phyloP scores from a whole-genome alignment of 768 basidiomycete genomes.

The Russula griseocarnosa region DNA sequence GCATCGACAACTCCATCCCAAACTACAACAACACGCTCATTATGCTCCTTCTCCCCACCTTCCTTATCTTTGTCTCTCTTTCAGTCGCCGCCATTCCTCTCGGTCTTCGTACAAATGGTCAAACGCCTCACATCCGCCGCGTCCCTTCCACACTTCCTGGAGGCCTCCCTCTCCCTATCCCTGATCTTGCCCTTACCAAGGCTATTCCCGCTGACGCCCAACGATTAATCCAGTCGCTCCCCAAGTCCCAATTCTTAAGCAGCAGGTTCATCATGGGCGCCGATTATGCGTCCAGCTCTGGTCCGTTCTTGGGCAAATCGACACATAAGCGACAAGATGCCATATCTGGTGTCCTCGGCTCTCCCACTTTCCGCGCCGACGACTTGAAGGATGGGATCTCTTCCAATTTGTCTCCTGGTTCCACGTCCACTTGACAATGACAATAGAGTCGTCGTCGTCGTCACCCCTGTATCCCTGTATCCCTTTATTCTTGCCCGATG shows the following conservation, averaged over 20 bases:
- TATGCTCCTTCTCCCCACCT: neutral
- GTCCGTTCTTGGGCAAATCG: neutral
- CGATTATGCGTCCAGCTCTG: slow-evolving; percentile 13
- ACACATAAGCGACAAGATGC: slow-evolving; percentile 2
- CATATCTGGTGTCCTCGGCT: neutral
- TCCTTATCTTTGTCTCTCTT: slow-evolving; percentile 2
- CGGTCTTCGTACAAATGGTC: neutral
- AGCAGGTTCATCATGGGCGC: slow-evolving; percentile 18
- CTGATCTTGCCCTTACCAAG: neutral
- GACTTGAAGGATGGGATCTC: neutral
- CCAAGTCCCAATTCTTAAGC: neutral
- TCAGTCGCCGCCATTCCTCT: neutral
- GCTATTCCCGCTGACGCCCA: neutral
- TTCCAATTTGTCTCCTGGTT: neutral
- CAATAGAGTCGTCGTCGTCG: neutral
- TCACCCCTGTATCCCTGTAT: neutral
- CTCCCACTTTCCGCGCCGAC: neutral
- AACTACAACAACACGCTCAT: slow-evolving; percentile 6
- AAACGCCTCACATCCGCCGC: neutral
- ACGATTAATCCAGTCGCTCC: neutral
- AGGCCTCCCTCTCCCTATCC: neutral
- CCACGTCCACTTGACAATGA: neutral
- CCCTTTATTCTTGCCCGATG: neutral
- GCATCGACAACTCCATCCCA: neutral
- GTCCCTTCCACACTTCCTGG: neutral